Percentiles rank a stretch among this genome's conserved stretches.
phyloP scores from a whole-genome alignment of 805 yeast genomes.

The Candida nonsorbophila region DNA sequence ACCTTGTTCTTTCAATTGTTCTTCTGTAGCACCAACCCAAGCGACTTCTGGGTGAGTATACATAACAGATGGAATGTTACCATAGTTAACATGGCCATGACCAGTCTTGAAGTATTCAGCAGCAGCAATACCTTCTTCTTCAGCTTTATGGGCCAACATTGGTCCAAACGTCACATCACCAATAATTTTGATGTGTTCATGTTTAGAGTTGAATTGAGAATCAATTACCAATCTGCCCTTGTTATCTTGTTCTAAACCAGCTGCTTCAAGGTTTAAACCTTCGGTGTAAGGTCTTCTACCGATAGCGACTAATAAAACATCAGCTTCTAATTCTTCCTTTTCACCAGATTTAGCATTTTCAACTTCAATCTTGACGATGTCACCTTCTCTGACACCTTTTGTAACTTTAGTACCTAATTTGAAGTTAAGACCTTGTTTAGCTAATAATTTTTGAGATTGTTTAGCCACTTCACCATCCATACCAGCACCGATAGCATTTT shows the following conservation, averaged over 20 bases:
- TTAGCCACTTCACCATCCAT: slow-evolving; percentile 97
- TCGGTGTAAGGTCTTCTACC: slow-evolving; percentile 97
- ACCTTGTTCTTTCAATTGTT: slow-evolving; percentile 90
- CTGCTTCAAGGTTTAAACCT: slow-evolving; percentile 81
- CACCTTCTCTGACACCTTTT: slow-evolving; percentile 85
- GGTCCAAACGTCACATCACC: slow-evolving; percentile 99
- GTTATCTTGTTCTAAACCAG: slow-evolving; percentile 88
- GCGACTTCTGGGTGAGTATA: slow-evolving; percentile 99
- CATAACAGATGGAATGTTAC: slow-evolving; percentile 97
- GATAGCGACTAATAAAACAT: slow-evolving; percentile 91
- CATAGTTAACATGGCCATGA: slow-evolving; percentile 97
- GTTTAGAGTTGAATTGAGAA: slow-evolving; percentile 86
- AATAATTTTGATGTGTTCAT: slow-evolving; percentile 90
- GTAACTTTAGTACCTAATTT: slow-evolving; percentile 88
- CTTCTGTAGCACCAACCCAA: slow-evolving; percentile 97
- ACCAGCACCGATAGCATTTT: slow-evolving; percentile 90
- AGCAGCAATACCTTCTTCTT: slow-evolving; percentile 99
- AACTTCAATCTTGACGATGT: slow-evolving; percentile 75
- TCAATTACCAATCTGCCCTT: slow-evolving; percentile 93
- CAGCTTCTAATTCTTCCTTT: slow-evolving; percentile 76
- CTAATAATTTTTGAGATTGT: slow-evolving; percentile 79
- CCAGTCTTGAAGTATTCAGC: slow-evolving; percentile 91
- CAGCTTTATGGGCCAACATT: slow-evolving; percentile 99
- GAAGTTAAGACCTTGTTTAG: slow-evolving; percentile 94
- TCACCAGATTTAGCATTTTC: slow-evolving; percentile 87